Evolutionary conservation across 148 eudicot species (phyloP).

Genomic region (Vaccinium darrowii): DNA sequence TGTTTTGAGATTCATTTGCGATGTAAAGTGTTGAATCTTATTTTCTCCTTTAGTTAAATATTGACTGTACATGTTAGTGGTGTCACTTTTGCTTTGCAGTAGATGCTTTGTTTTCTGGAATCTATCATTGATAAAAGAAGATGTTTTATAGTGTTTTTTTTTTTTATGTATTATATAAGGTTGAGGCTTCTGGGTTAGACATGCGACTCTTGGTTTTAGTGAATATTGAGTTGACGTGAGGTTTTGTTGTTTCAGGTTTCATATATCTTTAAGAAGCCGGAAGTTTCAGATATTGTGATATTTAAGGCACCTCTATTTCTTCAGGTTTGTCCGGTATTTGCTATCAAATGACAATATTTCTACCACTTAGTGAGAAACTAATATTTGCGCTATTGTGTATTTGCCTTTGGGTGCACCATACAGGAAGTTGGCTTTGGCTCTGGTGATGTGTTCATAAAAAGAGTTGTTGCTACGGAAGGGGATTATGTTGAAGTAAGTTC

Average conservation of each 20-base stretch:
- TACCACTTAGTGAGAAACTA: neutral
- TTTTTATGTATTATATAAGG: neutral
- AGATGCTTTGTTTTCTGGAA: no score
- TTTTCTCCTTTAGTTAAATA: neutral
- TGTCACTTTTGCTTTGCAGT: neutral
- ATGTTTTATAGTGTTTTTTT: slow-evolving; percentile 2
- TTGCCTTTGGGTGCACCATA: neutral
- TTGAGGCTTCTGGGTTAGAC: neutral
- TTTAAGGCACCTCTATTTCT: slow-evolving; percentile 79
- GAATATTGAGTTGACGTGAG: slow-evolving; percentile 1
- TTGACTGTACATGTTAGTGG: neutral
- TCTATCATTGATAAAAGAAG: neutral
- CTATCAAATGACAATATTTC: neutral
- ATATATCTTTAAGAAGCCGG: slow-evolving; percentile 73
- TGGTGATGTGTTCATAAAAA: slow-evolving; percentile 68
- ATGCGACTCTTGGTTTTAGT: neutral
- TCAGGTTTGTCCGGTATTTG: slow-evolving; percentile 43
- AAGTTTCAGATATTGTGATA: slow-evolving; percentile 79
- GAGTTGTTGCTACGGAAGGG: slow-evolving; percentile 85
- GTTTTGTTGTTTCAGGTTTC: slow-evolving; percentile 53
- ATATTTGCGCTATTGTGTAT: neutral
- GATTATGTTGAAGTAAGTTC: slow-evolving; percentile 75
- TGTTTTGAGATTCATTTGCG: neutral
- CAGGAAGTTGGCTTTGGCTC: slow-evolving; percentile 69
- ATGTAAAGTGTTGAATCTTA: neutral